phyloP scores from a whole-genome alignment of 441 rosid genomes.

The Melastoma candidum region DNA sequence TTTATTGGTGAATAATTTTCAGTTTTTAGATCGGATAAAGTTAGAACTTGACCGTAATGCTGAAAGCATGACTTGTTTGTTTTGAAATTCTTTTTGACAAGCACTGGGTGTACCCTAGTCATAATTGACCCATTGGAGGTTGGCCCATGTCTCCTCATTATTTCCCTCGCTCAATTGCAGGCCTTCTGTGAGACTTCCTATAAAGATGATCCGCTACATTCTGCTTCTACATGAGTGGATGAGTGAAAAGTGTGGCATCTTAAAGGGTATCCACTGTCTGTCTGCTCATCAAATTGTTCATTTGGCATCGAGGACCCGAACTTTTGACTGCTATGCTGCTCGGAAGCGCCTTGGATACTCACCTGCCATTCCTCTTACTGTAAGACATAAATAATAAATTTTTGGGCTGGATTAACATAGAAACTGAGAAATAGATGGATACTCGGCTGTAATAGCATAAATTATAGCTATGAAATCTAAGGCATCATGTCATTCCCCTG shows the following conservation, averaged over 20 bases:
- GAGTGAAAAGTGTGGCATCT: constrained; percentile 34
- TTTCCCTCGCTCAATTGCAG: constrained; percentile 32
- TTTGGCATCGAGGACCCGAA: constrained; percentile 61
- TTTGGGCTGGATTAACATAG: constrained; percentile 1
- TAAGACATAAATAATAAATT: constrained; percentile 25
- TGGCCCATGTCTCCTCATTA: too few relatives aligned
- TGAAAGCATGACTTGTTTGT: too few relatives aligned
- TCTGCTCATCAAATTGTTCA: constrained; percentile 41
- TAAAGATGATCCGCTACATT: constrained; percentile 30
- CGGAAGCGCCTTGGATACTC: constrained; percentile 59
- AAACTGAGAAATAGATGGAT: neutral
- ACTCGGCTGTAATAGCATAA: neutral
- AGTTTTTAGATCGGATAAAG: too few relatives aligned
- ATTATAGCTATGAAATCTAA: neutral
- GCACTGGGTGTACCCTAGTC: too few relatives aligned
- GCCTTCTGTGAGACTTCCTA: constrained; percentile 66
- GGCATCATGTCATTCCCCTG: too few relatives aligned
- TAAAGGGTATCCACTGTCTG: constrained; percentile 27
- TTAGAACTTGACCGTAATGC: too few relatives aligned
- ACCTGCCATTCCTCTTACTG: constrained; percentile 57
- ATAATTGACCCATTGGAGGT: too few relatives aligned
- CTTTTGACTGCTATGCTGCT: constrained; percentile 79
- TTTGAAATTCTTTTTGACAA: too few relatives aligned
- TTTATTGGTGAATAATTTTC: too few relatives aligned
- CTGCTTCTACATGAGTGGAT: constrained; percentile 42